These are phyloP conservation scores for Lactarius quietus DNA, from an alignment of 768 basidiomycete genomes.

Conservation along the genomic window DNA sequence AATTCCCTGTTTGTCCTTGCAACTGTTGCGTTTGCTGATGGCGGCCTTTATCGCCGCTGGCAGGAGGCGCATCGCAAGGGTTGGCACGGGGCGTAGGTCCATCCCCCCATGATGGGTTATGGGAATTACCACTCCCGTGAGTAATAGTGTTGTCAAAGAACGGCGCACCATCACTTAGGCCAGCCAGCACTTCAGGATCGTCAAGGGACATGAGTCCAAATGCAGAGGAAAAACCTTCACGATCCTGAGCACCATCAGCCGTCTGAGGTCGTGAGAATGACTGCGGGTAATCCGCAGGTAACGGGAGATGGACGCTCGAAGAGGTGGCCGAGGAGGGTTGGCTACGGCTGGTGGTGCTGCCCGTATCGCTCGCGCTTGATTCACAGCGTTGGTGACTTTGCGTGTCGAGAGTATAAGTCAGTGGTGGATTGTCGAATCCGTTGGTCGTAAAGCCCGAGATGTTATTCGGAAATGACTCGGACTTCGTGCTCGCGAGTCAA, in stretches of 20 bases:
- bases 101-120: slow-evolving; percentile 20
- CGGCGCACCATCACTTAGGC: slow-evolving; percentile 55
- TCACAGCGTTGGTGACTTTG: slow-evolving; percentile 27
- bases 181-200: slow-evolving; percentile 64
- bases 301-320: slow-evolving; percentile 50
- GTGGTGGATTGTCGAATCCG: slow-evolving; percentile 13
- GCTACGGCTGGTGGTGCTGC: slow-evolving; percentile 42
- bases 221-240: slow-evolving; percentile 38
- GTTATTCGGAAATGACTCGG: slow-evolving; percentile 10
- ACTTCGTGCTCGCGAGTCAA: slow-evolving; percentile 14
- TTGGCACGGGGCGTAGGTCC: slow-evolving; percentile 25
- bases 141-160: slow-evolving; percentile 46
- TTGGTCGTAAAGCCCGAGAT: slow-evolving; percentile 6
- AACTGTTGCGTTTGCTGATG: slow-evolving; percentile 26
- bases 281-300: slow-evolving; percentile 29
- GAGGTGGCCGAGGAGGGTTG: slow-evolving; percentile 53
- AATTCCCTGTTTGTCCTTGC: slow-evolving; percentile 36
- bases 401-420: slow-evolving; percentile 27
- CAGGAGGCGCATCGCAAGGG: slow-evolving; percentile 13
- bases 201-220: slow-evolving; percentile 78
- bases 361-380: slow-evolving; percentile 41
- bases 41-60: slow-evolving; percentile 26
- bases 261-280: slow-evolving; percentile 27
- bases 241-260: slow-evolving; percentile 24
- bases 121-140: slow-evolving; percentile 11